phyloP scores from a whole-genome alignment of 768 basidiomycete genomes.

The Amanita thiersii region DNA sequence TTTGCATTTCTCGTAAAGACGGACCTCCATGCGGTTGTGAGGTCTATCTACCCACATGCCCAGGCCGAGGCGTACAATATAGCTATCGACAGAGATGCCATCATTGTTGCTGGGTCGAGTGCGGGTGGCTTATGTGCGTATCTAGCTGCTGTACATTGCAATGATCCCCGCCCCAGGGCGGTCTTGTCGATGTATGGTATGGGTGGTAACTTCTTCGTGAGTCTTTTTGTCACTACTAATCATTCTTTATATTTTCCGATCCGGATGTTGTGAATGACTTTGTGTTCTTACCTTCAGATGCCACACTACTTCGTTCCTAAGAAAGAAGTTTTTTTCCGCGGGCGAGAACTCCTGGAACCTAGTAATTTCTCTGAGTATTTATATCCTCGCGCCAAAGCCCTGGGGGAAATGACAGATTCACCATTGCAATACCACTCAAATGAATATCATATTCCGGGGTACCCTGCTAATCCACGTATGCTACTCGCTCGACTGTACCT shows the following conservation, averaged over 20 bases:
- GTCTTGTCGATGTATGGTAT: constrained; percentile 53
- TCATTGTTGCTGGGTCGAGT: constrained; percentile 50
- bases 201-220: constrained; percentile 51
- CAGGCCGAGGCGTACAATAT: constrained; percentile 12
- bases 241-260: not conserved
- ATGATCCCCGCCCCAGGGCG: constrained; percentile 41
- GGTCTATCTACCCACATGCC: constrained; percentile 7
- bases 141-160: constrained; percentile 45
- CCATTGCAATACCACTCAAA: constrained; percentile 36
- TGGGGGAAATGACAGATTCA: constrained; percentile 29
- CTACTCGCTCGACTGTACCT: constrained; percentile 46
- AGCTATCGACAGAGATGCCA: constrained; percentile 31
- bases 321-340: constrained; percentile 40
- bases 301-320: constrained; percentile 44
- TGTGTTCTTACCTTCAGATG: constrained; percentile 24
- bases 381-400: constrained; percentile 27
- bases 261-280: not conserved
- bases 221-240: no score
- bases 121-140: constrained; percentile 61
- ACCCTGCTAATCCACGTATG: constrained; percentile 58
- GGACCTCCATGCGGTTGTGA: not conserved
- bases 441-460: constrained; percentile 42
- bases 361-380: constrained; percentile 36
- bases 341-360: constrained; percentile 47
- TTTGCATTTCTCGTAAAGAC: constrained; percentile 35